phyloP scores from a whole-genome alignment of 805 yeast species.

The Metschnikowia bowlesiae region DNA sequence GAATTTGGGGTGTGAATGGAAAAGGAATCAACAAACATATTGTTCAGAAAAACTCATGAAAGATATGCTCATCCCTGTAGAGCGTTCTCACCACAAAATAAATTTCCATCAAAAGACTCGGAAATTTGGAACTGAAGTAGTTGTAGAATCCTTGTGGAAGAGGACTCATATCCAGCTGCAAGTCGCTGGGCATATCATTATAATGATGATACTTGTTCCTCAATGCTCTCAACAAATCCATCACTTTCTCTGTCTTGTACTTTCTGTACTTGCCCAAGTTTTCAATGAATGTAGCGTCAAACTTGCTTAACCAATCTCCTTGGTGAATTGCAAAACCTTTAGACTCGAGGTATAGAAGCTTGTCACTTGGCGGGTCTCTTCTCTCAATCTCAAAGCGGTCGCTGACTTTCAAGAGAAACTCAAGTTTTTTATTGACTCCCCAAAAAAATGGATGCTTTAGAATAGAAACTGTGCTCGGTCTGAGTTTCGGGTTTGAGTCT shows the following conservation, averaged over 20 bases:
- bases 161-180: slow-evolving; percentile 66
- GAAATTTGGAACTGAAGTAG: slow-evolving; percentile 74
- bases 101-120: slow-evolving; percentile 69
- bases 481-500: slow-evolving; percentile 51
- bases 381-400: slow-evolving; percentile 86
- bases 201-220: slow-evolving; percentile 94
- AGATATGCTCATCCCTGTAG: slow-evolving; percentile 59
- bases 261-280: slow-evolving; percentile 89
- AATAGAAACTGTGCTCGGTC: slow-evolving; percentile 70
- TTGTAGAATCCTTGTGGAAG: slow-evolving; percentile 79
- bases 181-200: slow-evolving; percentile 73
- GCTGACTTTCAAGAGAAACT: slow-evolving; percentile 79
- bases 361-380: slow-evolving; percentile 70
- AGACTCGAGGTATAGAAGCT: slow-evolving; percentile 53
- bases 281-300: slow-evolving; percentile 70
- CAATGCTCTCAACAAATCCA: slow-evolving; percentile 84
- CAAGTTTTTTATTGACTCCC: slow-evolving; percentile 67
- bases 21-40: neutral
- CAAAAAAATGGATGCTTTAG: slow-evolving; percentile 89
- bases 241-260: slow-evolving; percentile 69
- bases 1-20: neutral
- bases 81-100: slow-evolving; percentile 58
- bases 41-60: slow-evolving; percentile 35
- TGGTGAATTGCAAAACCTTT: slow-evolving; percentile 36
- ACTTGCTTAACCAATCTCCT: slow-evolving; percentile 71